Evolutionary conservation across 1,139 yeast species (phyloP).

Genomic region (Candida labiduridarum): DNA sequence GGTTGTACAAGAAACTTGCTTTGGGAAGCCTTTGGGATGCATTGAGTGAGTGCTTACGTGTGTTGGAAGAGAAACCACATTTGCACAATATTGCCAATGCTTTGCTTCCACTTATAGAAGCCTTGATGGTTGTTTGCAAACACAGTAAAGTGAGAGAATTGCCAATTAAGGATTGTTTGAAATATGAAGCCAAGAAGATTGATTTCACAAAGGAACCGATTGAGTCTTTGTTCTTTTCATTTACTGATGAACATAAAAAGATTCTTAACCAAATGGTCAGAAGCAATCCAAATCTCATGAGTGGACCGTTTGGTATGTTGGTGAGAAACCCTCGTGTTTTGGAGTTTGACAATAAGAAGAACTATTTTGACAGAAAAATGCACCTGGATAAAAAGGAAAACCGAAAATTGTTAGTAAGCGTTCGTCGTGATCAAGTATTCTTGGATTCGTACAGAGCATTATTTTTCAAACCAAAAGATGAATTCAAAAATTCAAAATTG

Average conservation of each 20-base stretch:
- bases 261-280: constrained; percentile 91
- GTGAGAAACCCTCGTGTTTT: constrained; percentile 87
- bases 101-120: constrained; percentile 83
- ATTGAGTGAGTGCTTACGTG: constrained; percentile 71
- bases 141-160: constrained; percentile 74
- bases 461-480: constrained; percentile 78
- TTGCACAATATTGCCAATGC: constrained; percentile 76
- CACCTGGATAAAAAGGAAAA: constrained; percentile 50
- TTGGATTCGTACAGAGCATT: constrained; percentile 86
- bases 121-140: constrained; percentile 93
- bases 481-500: constrained; percentile 71
- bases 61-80: constrained; percentile 52
- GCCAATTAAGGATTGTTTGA: constrained; percentile 56
- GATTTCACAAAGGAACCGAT: constrained; percentile 78
- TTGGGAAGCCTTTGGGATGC: constrained; percentile 87
- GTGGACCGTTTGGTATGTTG: constrained; percentile 92
- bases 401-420: constrained; percentile 59
- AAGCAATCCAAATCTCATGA: constrained; percentile 88
- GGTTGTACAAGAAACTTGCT: constrained; percentile 65
- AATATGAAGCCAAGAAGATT: constrained; percentile 58
- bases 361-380: constrained; percentile 76
- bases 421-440: constrained; percentile 89
- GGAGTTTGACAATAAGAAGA: constrained; percentile 93
- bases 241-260: constrained; percentile 89
- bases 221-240: constrained; percentile 78